These are phyloP conservation scores for Rhizophagus sp. DNA, from an alignment of 192 early-diverging fungal genomes.

Conservation along the genomic window DNA sequence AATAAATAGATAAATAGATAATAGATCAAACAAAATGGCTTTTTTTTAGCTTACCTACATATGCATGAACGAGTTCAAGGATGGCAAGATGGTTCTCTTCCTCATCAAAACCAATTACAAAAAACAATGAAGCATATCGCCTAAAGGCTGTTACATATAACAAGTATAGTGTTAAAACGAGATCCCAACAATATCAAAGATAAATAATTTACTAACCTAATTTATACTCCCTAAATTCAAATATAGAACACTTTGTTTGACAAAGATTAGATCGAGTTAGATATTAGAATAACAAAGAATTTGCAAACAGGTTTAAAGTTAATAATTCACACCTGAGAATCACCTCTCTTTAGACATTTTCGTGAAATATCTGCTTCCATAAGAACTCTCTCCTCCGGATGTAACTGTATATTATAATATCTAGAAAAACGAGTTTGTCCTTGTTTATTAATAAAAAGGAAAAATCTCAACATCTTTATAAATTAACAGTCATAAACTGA, in stretches of 20 bases:
- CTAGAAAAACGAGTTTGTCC: conserved; percentile 44
- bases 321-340: conserved; percentile 30
- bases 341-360: conserved; percentile 33
- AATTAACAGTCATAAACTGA: background rate
- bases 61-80: conserved; percentile 38
- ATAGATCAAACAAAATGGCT: background rate
- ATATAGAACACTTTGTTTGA: conserved; percentile 30
- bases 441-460: conserved; percentile 41
- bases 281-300: background rate
- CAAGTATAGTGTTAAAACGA: too few relatives aligned
- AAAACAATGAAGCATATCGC: conserved; percentile 36
- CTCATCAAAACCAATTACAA: conserved; percentile 40
- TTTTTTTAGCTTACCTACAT: conserved; percentile 33
- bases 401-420: conserved; percentile 26
- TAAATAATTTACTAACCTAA: conserved; percentile 32
- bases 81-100: conserved; percentile 43
- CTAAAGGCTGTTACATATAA: conserved; percentile 35
- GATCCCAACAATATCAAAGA: background rate
- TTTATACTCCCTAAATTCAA: conserved; percentile 32
- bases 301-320: background rate
- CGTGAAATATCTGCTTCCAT: conserved; percentile 36
- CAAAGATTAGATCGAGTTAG: background rate
- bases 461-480: conserved; percentile 36
- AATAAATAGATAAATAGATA: background rate
- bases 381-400: conserved; percentile 24